These are phyloP conservation scores for Rhexocercosporidium sp. DNA, from an alignment of 2,329 filamentous ascomycete species.

Conservation along the genomic window DNA sequence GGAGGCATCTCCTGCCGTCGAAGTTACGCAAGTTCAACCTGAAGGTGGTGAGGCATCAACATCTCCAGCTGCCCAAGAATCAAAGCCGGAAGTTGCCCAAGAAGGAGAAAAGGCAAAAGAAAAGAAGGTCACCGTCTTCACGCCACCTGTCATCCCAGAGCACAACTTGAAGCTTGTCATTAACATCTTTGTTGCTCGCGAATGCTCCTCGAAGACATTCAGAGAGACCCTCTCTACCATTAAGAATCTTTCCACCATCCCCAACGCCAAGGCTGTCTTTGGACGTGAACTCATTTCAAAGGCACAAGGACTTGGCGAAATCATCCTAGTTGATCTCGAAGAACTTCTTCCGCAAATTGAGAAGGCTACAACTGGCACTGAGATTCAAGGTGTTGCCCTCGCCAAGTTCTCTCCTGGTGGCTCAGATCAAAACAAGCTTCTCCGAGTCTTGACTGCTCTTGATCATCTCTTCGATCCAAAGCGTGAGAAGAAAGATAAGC, in stretches of 20 bases:
- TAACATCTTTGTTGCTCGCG: slow-evolving; percentile 92
- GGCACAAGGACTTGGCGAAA: slow-evolving; percentile 81
- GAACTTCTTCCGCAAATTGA: slow-evolving; percentile 86
- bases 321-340: slow-evolving; percentile 83
- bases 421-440: slow-evolving; percentile 94
- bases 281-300: slow-evolving; percentile 91
- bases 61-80: slow-evolving; percentile 7
- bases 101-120: slow-evolving; percentile 38
- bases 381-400: slow-evolving; percentile 92
- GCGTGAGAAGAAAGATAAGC: slow-evolving; percentile 54
- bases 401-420: slow-evolving; percentile 95
- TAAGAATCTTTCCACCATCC: slow-evolving; percentile 94
- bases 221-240: slow-evolving; percentile 98
- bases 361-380: slow-evolving; percentile 85
- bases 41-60: slow-evolving; percentile 30
- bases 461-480: slow-evolving; percentile 95
- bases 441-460: slow-evolving; percentile 89
- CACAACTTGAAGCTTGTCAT: slow-evolving; percentile 93
- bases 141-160: slow-evolving; percentile 84
- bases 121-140: slow-evolving; percentile 57
- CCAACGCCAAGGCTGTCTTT: slow-evolving; percentile 86
- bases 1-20: slow-evolving; percentile 19
- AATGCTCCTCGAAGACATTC: slow-evolving; percentile 98
- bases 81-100: slow-evolving; percentile 11
- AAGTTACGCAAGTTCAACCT: slow-evolving; percentile 21